These are phyloP conservation scores for Piper longum DNA, from an alignment of 164 flowering plant species.

Conservation along the genomic window DNA sequence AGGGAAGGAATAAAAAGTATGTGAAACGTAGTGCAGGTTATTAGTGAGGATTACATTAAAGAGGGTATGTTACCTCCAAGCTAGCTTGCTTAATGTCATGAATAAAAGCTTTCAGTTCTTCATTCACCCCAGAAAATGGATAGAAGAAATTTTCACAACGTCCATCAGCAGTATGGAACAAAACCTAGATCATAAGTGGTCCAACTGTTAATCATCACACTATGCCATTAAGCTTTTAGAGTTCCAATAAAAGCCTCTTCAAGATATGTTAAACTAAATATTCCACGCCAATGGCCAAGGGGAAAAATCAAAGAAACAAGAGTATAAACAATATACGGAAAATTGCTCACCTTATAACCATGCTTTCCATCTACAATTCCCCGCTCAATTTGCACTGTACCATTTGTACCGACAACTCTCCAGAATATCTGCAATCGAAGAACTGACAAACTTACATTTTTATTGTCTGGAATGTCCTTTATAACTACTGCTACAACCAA, in stretches of 20 bases:
- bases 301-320: background rate
- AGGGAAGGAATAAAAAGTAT: too few species aligned
- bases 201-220: constrained; percentile 6
- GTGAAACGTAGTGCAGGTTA: background rate
- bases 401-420: constrained; percentile 74
- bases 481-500: too few species aligned
- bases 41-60: background rate
- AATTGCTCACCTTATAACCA: constrained; percentile 47
- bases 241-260: background rate
- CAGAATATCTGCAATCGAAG: constrained; percentile 39
- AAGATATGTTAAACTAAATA: background rate
- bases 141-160: constrained; percentile 36
- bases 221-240: background rate
- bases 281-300: background rate
- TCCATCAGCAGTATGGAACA: constrained; percentile 34
- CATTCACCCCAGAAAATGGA: constrained; percentile 76
- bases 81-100: constrained; percentile 42
- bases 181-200: constrained; percentile 27
- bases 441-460: constrained; percentile 2
- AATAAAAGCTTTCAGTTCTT: constrained; percentile 62
- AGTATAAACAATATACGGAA: background rate
- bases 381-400: constrained; percentile 68
- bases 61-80: constrained; percentile 24
- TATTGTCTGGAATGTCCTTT: background rate
- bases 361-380: constrained; percentile 52